Conservation (phyloP, 352 stramenopile genomes). For the Pseudoperonospora humuli region DNA sequence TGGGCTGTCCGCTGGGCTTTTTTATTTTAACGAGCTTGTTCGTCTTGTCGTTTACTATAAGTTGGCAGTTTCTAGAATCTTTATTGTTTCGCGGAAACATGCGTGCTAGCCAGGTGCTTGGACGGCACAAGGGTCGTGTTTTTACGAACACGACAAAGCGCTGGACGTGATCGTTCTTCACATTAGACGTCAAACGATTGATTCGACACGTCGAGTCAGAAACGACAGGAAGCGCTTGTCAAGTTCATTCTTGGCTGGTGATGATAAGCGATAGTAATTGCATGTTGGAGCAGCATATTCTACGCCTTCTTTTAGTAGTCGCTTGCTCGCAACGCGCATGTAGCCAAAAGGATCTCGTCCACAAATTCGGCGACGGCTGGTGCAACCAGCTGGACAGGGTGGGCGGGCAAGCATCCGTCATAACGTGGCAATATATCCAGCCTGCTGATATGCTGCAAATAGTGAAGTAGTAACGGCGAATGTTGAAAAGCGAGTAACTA, state of each 20-base stretch:
- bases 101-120: background rate
- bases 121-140: background rate
- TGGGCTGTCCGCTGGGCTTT: slow-evolving; percentile 9
- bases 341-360: slow-evolving; percentile 12
- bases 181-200: too few relatives aligned
- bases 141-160: too few relatives aligned
- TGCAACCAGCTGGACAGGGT: slow-evolving; percentile 2
- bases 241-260: background rate
- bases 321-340: slow-evolving; percentile 16
- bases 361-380: slow-evolving; percentile 8
- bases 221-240: background rate
- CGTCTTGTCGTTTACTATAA: background rate
- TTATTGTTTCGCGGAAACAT: background rate
- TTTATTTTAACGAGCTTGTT: slow-evolving; percentile 11
- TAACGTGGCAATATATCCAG: slow-evolving; percentile 5
- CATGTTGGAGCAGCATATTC: background rate
- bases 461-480: background rate
- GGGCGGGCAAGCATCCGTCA: background rate
- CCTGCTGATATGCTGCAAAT: background rate
- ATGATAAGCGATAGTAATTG: too few relatives aligned
- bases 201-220: too few relatives aligned
- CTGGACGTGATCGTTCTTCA: too few relatives aligned
- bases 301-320: slow-evolving; percentile 25
- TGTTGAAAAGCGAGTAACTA: too few relatives aligned
- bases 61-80: too few relatives aligned